phyloP scores from a whole-genome alignment of 495 filamentous ascomycete species.

The Hyaloscypha variabilis region DNA sequence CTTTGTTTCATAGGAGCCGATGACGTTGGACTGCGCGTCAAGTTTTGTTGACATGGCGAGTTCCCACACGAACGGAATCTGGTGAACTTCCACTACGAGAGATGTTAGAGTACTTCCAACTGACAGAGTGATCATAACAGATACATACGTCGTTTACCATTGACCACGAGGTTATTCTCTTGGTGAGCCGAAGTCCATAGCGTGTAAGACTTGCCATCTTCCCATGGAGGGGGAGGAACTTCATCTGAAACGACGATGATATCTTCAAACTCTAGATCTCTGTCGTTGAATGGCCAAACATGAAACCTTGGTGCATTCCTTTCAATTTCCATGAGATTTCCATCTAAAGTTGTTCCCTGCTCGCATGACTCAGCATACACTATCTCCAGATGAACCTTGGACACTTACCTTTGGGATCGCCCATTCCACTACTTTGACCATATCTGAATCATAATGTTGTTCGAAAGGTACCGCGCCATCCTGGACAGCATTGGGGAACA shows the following conservation, averaged over 20 bases:
- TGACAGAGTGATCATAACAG: background rate
- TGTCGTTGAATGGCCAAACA: conserved; percentile 5
- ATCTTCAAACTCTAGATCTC: conserved; percentile 12
- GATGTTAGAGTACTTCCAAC: background rate
- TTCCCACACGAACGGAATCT: conserved; percentile 14
- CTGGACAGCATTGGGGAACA: conserved; percentile 4
- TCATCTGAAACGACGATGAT: conserved; percentile 23
- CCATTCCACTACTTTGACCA: conserved; percentile 16
- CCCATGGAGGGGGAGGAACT: background rate
- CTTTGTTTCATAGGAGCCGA: background rate
- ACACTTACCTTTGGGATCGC: conserved; percentile 16
- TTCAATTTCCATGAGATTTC: background rate
- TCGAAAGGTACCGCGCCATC: conserved; percentile 12
- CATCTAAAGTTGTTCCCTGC: conserved; percentile 5
- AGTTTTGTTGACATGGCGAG: conserved; percentile 18
- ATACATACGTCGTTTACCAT: conserved; percentile 7
- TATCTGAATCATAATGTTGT: background rate
- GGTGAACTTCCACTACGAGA: conserved; percentile 7
- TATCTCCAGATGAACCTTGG: background rate
- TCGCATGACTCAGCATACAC: background rate
- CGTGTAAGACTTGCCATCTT: conserved; percentile 17
- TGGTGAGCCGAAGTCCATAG: conserved; percentile 19
- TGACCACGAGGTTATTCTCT: conserved; percentile 7
- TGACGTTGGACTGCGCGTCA: conserved; percentile 3
- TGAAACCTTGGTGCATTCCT: conserved; percentile 8